Evolutionary conservation across 306 rosid genomes (phyloP).

Genomic region (Gillenia trifoliata): DNA sequence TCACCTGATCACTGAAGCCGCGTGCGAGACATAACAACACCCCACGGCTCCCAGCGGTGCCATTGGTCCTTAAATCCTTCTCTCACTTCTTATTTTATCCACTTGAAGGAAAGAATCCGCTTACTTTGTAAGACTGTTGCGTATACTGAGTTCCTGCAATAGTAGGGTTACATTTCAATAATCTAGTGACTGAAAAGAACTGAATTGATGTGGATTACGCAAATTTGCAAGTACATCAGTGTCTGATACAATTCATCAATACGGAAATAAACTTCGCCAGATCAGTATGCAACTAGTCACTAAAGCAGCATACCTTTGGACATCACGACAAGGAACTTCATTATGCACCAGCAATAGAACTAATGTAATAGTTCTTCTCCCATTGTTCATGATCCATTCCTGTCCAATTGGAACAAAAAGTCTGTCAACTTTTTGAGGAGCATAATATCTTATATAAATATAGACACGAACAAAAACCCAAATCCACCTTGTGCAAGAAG

Average conservation of each 20-base stretch:
- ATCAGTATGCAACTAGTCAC: background rate
- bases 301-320: slow-evolving; percentile 44
- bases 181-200: background rate
- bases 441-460: background rate
- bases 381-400: slow-evolving; percentile 74
- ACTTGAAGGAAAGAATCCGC: slow-evolving; percentile 87
- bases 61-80: slow-evolving; percentile 97
- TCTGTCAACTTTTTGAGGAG: background rate
- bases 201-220: background rate
- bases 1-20: slow-evolving; percentile 90
- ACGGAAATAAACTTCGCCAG: background rate
- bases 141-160: slow-evolving; percentile 77
- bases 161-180: background rate
- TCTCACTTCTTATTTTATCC: slow-evolving; percentile 94
- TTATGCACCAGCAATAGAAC: slow-evolving; percentile 61
- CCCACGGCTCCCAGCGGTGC: slow-evolving; percentile 98
- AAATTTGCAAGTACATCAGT: background rate
- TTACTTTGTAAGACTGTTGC: slow-evolving; percentile 96
- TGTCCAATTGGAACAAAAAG: slow-evolving; percentile 10
- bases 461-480: slow-evolving; percentile 6
- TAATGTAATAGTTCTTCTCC: slow-evolving; percentile 63
- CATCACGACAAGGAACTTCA: slow-evolving; percentile 71
- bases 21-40: slow-evolving; percentile 96
- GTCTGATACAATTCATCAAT: background rate
- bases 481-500: slow-evolving; percentile 80